Base-by-base conservation (phyloP, 192 early-diverging fungal species). In the Funneliformis geosporum region DNA sequence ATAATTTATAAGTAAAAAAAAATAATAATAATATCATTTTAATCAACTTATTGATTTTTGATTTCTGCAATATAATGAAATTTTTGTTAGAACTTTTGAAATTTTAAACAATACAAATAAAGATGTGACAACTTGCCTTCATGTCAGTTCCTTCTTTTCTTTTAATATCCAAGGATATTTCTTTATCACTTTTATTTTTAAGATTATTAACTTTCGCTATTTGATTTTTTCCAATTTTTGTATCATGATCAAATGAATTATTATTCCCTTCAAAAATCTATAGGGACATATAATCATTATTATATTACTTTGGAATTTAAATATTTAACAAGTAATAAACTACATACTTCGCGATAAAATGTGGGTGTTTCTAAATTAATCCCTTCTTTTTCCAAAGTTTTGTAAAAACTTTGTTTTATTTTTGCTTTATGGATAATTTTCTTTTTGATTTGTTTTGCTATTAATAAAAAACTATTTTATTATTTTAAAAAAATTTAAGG, bases 401-500 rank as follows among this genome's bases (percentile, higher is more conserved):
- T 73, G 46, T 73, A 59, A 47, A 33, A 73, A 18, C 28, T 25
- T 59, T 73, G n/a, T 50, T 73, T 73, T 28, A 50, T 33, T 59
- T 73, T 73, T 25, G 39, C 46, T 33, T 73, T 73, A 73, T 42
- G 47, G 11, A 73, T 9, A 55, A 73, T 8, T 55, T 73, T 73
- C 46, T 50, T 73, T 73, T 55, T 59, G n/a, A 59, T 73, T 73
- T 46, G 42, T 28, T 59, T 23, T 16, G 25, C 72, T 73, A 25
- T 47, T 68, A 50, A 50, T 5, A 14, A 50, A 50, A 50, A 12
- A 5, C 14, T 18, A 50, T 8, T 5, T 50, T 50, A 50, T 8
- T 50, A 50, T 4, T 0, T 14, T 18, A 4, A 50, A 5, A 18
- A 0, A 50, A 8, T 5, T 8, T 5, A 43, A 43, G 42, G 2